A percentile compares a stretch with the other conserved stretches of the same genome.
Evolutionary conservation across 140 eudicot species (phyloP).

Genomic region (Anethum foeniculum): DNA sequence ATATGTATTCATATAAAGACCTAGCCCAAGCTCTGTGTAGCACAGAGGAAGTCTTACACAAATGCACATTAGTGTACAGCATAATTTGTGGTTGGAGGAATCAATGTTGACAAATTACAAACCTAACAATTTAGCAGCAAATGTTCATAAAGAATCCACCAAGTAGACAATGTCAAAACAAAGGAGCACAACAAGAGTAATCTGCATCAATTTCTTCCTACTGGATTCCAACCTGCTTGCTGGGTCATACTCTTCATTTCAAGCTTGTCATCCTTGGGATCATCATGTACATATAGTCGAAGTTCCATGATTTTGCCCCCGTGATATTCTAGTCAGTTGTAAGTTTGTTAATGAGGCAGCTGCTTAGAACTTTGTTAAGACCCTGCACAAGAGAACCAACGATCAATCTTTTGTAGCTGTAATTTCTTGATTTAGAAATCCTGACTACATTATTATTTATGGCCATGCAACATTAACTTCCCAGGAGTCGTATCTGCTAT

Average conservation of each 20-base stretch:
- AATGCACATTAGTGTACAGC: background rate
- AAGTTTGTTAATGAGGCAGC: background rate
- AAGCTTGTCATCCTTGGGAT: background rate
- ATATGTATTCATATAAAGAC: background rate
- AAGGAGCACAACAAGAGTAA: background rate
- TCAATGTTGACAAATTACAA: background rate
- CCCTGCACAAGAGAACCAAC: background rate
- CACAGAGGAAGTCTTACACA: background rate
- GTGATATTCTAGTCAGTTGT: background rate
- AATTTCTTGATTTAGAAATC: background rate
- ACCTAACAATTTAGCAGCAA: background rate
- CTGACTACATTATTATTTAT: background rate
- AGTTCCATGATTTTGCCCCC: background rate
- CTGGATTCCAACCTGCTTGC: background rate
- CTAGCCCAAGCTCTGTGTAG: background rate
- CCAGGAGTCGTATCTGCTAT: background rate
- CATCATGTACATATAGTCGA: background rate
- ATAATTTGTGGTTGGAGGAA: background rate
- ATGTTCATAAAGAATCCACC: background rate
- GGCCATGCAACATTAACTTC: background rate
- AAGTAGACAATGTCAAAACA: background rate
- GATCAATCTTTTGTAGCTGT: background rate
- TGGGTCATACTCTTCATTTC: background rate
- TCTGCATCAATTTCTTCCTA: background rate
- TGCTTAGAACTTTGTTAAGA: background rate